phyloP scores from a whole-genome alignment of 495 filamentous ascomycete genomes.

The Aspergillus bridgeri region DNA sequence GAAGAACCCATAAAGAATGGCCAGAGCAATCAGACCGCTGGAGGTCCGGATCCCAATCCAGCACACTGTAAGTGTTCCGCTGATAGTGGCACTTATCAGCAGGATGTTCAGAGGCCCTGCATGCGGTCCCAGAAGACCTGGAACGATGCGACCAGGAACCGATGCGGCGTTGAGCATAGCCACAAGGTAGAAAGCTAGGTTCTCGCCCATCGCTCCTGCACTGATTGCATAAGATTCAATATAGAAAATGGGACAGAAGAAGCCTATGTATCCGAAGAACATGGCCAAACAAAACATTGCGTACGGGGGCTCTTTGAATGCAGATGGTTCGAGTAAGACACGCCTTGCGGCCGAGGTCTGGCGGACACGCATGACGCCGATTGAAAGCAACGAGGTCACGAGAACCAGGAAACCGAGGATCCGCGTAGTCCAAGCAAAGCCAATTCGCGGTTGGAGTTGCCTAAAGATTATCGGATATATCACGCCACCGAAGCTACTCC shows the following conservation, averaged over 20 bases:
- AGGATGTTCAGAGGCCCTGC: neutral
- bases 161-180: neutral
- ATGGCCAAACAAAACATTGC: neutral
- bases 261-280: neutral
- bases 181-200: constrained; percentile 5
- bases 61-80: neutral
- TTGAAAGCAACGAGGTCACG: constrained; percentile 20
- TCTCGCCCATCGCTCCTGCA: neutral
- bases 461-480: constrained; percentile 52
- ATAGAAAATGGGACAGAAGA: constrained; percentile 1
- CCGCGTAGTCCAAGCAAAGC: constrained; percentile 52
- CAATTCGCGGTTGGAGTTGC: constrained; percentile 37
- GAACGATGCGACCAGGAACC: neutral
- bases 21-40: neutral
- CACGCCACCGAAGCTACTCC: constrained; percentile 34
- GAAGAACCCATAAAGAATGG: neutral
- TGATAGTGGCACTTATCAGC: neutral
- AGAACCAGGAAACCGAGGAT: constrained; percentile 49
- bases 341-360: neutral
- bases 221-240: neutral
- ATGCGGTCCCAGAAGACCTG: neutral
- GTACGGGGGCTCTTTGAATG: constrained; percentile 2
- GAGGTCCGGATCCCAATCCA: neutral
- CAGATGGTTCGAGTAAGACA: neutral
- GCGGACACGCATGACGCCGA: neutral